phyloP scores from a whole-genome alignment of 495 filamentous ascomycete genomes.

The Aspergillus indologenus region DNA sequence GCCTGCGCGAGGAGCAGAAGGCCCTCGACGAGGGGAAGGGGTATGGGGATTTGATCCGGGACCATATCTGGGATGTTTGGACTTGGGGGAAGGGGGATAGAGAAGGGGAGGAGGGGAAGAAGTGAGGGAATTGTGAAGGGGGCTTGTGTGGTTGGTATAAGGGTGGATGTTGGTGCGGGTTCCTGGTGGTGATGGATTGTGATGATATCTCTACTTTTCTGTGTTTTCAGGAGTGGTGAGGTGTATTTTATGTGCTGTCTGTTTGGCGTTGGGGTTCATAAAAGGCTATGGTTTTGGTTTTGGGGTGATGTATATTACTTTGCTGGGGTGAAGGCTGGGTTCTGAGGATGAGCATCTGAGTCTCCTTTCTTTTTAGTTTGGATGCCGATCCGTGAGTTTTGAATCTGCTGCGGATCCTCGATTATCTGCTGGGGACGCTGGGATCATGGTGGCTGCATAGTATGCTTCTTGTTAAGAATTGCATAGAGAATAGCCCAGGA shows the following conservation, averaged over 20 bases:
- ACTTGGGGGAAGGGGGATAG: slow-evolving; percentile 48
- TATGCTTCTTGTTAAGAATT: too few relatives aligned
- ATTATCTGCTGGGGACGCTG: too few relatives aligned
- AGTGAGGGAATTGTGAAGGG: slow-evolving; percentile 17
- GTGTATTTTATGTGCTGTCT: not conserved
- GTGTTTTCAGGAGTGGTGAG: not conserved
- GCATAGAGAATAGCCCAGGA: too few relatives aligned
- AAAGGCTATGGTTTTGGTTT: not conserved
- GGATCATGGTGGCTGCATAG: too few relatives aligned
- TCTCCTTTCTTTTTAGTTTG: not conserved
- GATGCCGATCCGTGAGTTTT: too few relatives aligned
- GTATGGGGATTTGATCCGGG: slow-evolving; percentile 76
- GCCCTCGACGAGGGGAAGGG: slow-evolving; percentile 74
- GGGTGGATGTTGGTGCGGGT: not conserved
- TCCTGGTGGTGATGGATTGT: not conserved
- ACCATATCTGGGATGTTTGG: slow-evolving; percentile 83
- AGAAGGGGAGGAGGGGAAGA: slow-evolving; percentile 19
- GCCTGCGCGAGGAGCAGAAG: slow-evolving; percentile 67
- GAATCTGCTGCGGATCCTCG: too few relatives aligned
- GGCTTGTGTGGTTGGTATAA: not conserved
- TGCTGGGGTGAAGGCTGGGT: not conserved
- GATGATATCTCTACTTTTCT: not conserved
- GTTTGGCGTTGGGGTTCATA: not conserved
- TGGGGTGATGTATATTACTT: not conserved
- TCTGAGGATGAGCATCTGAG: not conserved